Evolutionary conservation across 768 basidiomycete genomes (phyloP).

Genomic region (Russula lepida): DNA sequence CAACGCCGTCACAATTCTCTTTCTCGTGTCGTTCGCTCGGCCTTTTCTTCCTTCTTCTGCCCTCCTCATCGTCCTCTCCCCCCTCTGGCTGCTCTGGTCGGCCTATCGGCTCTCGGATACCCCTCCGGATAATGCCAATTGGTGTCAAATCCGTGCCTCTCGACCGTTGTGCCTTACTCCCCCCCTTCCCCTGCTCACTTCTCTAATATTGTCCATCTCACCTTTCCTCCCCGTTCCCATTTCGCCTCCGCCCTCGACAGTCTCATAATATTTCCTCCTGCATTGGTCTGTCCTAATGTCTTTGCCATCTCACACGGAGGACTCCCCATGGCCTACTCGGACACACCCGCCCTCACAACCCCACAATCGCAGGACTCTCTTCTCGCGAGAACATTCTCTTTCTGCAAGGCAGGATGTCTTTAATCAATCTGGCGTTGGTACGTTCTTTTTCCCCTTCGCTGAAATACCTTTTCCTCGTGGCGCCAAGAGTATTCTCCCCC

Average conservation of each 20-base stretch:
- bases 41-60: constrained; percentile 25
- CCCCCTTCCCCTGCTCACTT: constrained; percentile 13
- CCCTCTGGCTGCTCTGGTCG: constrained; percentile 7
- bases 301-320: constrained; percentile 26
- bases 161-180: constrained; percentile 14
- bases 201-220: constrained; percentile 21
- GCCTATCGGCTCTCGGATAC: constrained; percentile 9
- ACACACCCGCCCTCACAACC: constrained; percentile 31
- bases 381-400: constrained; percentile 2
- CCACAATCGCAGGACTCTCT: constrained; percentile 14
- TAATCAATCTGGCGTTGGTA: constrained; percentile 19
- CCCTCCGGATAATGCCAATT: constrained; percentile 29
- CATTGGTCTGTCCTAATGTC: constrained; percentile 30
- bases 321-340: constrained; percentile 38
- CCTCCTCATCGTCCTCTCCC: constrained; percentile 19
- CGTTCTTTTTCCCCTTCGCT: not conserved
- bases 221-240: constrained; percentile 20
- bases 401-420: constrained; percentile 15
- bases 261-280: constrained; percentile 16
- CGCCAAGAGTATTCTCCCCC: not conserved
- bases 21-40: constrained; percentile 18
- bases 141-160: constrained; percentile 15
- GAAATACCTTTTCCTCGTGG: not conserved
- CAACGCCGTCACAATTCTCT: constrained; percentile 6
- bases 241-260: not conserved